phyloP scores from a whole-genome alignment of 2,329 filamentous ascomycete genomes.

The Ophioceras dolichostomum region DNA sequence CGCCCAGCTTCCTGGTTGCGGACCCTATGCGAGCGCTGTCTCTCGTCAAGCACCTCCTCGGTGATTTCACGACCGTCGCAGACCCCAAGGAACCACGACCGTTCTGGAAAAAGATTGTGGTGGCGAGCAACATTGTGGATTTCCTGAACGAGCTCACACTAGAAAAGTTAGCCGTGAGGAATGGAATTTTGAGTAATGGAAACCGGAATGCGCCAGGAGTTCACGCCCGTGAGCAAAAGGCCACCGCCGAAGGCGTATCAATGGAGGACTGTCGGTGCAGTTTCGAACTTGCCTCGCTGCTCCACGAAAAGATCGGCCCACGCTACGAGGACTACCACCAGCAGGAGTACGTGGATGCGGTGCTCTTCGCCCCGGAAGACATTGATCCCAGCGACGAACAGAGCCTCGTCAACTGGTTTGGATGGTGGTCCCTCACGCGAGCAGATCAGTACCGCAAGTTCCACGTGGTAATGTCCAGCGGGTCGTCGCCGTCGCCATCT shows the following conservation, averaged over 20 bases:
- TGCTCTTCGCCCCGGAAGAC: constrained; percentile 31
- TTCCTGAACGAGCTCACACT: constrained; percentile 21
- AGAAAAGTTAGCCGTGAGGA: constrained; percentile 17
- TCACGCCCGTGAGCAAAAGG: background rate
- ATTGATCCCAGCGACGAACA: constrained; percentile 50
- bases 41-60: constrained; percentile 15
- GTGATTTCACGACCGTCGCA: background rate
- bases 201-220: too few relatives aligned
- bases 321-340: constrained; percentile 1
- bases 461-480: constrained; percentile 40
- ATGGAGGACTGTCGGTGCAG: constrained; percentile 10
- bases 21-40: constrained; percentile 25
- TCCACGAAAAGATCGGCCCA: constrained; percentile 5
- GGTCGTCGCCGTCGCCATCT: too few relatives aligned
- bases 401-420: constrained; percentile 51
- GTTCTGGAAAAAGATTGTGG: background rate
- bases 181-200: background rate
- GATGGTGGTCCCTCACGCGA: constrained; percentile 39
- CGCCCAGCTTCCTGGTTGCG: constrained; percentile 34
- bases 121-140: constrained; percentile 2
- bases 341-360: constrained; percentile 11
- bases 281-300: background rate
- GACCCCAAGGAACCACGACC: background rate
- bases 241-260: constrained; percentile 15
- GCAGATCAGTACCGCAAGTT: constrained; percentile 42